Evolutionary conservation across 306 rosid genomes (phyloP).

Genomic region (Corylus americana): DNA sequence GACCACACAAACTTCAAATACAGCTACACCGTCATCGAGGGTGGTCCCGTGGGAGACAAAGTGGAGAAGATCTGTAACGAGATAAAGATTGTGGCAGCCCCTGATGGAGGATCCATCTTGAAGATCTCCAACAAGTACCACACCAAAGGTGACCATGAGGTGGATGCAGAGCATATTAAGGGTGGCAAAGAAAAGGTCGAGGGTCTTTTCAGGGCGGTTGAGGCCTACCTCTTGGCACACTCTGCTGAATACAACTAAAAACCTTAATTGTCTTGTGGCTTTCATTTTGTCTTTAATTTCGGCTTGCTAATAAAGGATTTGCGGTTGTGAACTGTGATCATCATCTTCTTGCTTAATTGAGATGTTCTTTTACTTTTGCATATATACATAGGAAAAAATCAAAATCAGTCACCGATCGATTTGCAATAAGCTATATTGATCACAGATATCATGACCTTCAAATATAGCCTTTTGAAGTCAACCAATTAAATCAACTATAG

Average conservation of each 20-base stretch:
- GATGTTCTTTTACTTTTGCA: no score
- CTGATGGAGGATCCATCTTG: slow-evolving; percentile 43
- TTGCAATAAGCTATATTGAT: no score
- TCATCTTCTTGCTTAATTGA: no score
- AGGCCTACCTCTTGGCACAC: background rate
- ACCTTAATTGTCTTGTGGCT: background rate
- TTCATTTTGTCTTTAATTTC: background rate
- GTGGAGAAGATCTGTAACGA: slow-evolving; percentile 45
- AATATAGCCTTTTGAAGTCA: no score
- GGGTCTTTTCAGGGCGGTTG: background rate
- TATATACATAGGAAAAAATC: no score
- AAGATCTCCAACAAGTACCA: slow-evolving; percentile 39
- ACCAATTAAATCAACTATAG: no score
- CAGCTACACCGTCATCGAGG: slow-evolving; percentile 45
- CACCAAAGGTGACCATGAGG: slow-evolving; percentile 32
- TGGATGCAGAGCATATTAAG: slow-evolving; percentile 25
- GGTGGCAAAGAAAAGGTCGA: background rate
- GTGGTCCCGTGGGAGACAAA: slow-evolving; percentile 29
- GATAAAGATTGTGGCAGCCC: slow-evolving; percentile 28
- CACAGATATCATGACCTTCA: no score
- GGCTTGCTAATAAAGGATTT: background rate
- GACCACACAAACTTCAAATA: slow-evolving; percentile 37
- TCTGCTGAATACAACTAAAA: background rate
- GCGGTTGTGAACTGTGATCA: no score
- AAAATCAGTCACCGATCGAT: no score